Base-by-base conservation (phyloP, 2,329 filamentous ascomycete species). In the Xylaria sp. region DNA sequence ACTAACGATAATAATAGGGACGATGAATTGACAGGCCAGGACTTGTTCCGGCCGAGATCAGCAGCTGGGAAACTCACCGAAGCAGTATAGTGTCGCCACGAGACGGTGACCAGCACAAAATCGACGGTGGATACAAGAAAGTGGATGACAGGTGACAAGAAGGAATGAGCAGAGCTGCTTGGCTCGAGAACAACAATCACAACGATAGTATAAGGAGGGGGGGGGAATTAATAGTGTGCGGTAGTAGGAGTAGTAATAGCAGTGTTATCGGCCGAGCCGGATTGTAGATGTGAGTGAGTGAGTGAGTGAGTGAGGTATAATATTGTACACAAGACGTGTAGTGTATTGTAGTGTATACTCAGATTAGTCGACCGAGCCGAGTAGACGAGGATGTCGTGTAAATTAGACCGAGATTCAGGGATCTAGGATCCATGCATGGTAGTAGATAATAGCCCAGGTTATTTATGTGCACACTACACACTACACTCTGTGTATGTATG, bases 31-130 rank as follows among this genome's bases (percentile, higher is more conserved):
- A 72, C 69, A 71, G 68, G 70, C 70, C 68, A 69, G 69, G 67
- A 65, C 71, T 71, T 51, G 69, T 72, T 70, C 71, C 69, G 66
- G 69, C 70, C 70, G 68, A 70, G 71, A 73, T 72, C 71, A 72
- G 70, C 70, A 64, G 63, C 60, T 63, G 63, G 69, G 55, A 70
- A 64, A 63, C 65, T 68, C 69, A 72, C 70, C 65, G 63, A 72
- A 71, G 66, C 60, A 72, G 70, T 68, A 68, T 70, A 68, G 70
- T 71, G 65, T 63, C 54, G 65, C 69, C 65, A 70, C 62, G 60
- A 65, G 64, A 70, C 62, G 65, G 68, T 68, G 64, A 61, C 65
- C 62, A 60, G 70, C 62, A 65, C 63, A 42, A 65, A 63, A 59
- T 60, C 55, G 42, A 60, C 55, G 53, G 65, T 70, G 68, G 65